These are phyloP conservation scores for Cordyceps cicadae DNA, from an alignment of 2,329 filamentous ascomycete genomes.

Conservation along the genomic window DNA sequence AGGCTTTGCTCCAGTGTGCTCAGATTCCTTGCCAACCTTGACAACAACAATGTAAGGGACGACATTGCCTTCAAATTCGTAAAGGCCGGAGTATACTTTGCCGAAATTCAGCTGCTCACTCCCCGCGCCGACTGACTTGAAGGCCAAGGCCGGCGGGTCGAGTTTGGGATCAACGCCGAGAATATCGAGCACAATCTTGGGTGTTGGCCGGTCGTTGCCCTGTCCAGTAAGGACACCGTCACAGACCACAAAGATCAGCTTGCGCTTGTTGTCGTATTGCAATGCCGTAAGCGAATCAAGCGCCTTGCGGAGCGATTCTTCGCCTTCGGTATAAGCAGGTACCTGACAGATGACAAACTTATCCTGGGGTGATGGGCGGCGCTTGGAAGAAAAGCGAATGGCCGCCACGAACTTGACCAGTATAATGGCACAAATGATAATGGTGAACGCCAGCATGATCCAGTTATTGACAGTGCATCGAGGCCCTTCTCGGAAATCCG, in stretches of 20 bases:
- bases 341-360: conserved; percentile 99
- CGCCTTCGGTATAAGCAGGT: conserved; percentile 94
- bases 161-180: conserved; percentile 95
- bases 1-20: conserved; percentile 82
- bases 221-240: conserved; percentile 95
- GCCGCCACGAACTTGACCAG: conserved; percentile 84
- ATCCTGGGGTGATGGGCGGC: conserved; percentile 81
- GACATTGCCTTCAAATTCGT: conserved; percentile 95
- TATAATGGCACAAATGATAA: conserved; percentile 74
- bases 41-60: conserved; percentile 94
- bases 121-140: conserved; percentile 84
- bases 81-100: conserved; percentile 96
- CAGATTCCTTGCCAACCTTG: conserved; percentile 95
- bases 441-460: conserved; percentile 77
- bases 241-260: conserved; percentile 92
- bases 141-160: conserved; percentile 86
- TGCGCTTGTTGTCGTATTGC: conserved; percentile 96
- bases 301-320: conserved; percentile 87
- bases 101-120: conserved; percentile 95
- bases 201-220: conserved; percentile 92
- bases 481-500: conserved; percentile 72
- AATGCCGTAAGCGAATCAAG: conserved; percentile 90
- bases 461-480: conserved; percentile 86
- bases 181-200: conserved; percentile 95
- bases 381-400: conserved; percentile 86